These are phyloP conservation scores for Cercospora brassicicola DNA, from an alignment of 2,329 filamentous ascomycete genomes.

Conservation along the genomic window DNA sequence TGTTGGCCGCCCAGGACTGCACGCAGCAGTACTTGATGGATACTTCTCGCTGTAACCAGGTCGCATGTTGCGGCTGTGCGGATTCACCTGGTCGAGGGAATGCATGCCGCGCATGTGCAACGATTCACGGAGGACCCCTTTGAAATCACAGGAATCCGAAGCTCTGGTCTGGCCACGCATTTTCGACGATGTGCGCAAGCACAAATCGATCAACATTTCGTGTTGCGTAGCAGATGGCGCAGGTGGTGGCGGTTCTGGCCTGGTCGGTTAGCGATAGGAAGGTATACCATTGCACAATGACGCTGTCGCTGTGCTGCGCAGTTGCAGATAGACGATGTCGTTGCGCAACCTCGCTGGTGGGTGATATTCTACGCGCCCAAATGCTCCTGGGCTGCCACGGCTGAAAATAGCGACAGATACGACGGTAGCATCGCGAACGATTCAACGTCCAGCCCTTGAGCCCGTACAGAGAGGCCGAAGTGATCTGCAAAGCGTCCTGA, in stretches of 20 bases:
- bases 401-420: background rate
- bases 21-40: background rate
- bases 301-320: background rate
- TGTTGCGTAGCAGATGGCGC: background rate
- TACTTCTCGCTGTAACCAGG: background rate
- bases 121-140: background rate
- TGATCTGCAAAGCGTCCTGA: background rate
- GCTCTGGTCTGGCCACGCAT: background rate
- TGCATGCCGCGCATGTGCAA: background rate
- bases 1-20: background rate
- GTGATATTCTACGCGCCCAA: background rate
- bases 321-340: background rate
- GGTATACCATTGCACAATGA: background rate
- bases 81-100: background rate
- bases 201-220: background rate
- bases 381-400: background rate
- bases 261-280: background rate
- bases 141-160: background rate
- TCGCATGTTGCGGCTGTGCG: background rate
- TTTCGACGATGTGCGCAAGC: background rate
- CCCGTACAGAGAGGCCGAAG: background rate
- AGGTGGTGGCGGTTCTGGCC: background rate
- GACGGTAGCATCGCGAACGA: background rate
- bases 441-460: background rate
- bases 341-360: background rate